Percentiles rank a stretch among this genome's conserved stretches.
Evolutionary conservation across 2,329 filamentous ascomycete genomes (phyloP).

Genomic region (Pestalotiopsis sp.): DNA sequence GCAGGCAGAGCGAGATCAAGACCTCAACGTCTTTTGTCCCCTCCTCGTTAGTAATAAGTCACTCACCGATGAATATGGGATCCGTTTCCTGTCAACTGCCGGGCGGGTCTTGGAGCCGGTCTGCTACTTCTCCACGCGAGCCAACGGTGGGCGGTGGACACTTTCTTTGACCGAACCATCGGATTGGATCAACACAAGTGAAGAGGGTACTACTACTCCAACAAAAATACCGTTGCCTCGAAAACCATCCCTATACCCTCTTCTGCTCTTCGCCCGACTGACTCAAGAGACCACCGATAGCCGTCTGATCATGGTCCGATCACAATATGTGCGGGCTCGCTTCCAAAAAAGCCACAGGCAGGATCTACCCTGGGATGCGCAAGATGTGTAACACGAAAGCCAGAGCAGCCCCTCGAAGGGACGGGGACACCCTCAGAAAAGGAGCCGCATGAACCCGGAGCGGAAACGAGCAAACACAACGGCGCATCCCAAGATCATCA

Average conservation of each 20-base stretch:
- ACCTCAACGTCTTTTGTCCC: not conserved
- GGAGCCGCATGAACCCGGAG: not conserved
- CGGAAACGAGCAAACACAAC: not conserved
- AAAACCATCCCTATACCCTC: too few relatives aligned
- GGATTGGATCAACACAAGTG: not conserved
- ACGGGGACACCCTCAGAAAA: not conserved
- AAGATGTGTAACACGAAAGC: not conserved
- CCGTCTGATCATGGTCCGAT: not conserved
- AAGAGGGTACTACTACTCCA: not conserved
- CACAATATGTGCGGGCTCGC: not conserved
- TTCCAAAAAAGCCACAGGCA: not conserved
- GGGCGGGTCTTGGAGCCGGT: not conserved
- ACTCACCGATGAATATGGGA: too few relatives aligned
- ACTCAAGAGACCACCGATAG: not conserved
- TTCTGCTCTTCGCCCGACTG: too few relatives aligned
- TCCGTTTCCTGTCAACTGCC: slow-evolving; percentile 1
- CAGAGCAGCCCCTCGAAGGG: not conserved
- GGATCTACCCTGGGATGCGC: not conserved
- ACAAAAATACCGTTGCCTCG: too few relatives aligned
- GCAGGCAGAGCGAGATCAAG: not conserved
- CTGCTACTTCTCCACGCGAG: not conserved
- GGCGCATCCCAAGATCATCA: not conserved
- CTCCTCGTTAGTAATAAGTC: not conserved
- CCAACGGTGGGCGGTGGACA: not conserved
- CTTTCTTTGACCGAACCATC: not conserved